These are phyloP conservation scores for Penicillium sp. DNA, from an alignment of 2,329 filamentous ascomycete genomes.

Conservation along the genomic window DNA sequence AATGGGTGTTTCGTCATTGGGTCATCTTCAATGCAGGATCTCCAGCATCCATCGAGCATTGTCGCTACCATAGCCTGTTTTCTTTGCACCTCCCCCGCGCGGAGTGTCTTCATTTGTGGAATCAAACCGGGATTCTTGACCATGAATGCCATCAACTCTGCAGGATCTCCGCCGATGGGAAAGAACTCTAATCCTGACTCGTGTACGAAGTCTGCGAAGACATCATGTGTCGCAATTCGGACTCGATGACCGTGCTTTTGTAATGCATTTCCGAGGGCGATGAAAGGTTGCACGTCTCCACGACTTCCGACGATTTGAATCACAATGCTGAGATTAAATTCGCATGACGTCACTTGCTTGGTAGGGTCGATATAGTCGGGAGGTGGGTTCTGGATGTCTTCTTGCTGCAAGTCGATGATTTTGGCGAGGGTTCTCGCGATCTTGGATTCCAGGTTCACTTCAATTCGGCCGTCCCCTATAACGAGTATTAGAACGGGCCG, in stretches of 20 bases:
- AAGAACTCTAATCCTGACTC: conserved; percentile 57
- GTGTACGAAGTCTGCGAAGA: conserved; percentile 55
- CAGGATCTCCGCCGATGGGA: conserved; percentile 56
- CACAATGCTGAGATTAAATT: conserved; percentile 45
- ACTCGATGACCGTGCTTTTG: conserved; percentile 54
- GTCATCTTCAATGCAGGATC: conserved; percentile 38
- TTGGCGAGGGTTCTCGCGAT: conserved; percentile 23
- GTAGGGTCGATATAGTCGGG: conserved; percentile 28
- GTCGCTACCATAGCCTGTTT: conserved; percentile 35
- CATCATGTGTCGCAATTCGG: conserved; percentile 55
- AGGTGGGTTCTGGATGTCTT: conserved; percentile 13
- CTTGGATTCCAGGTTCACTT: conserved; percentile 24
- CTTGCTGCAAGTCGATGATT: conserved; percentile 21
- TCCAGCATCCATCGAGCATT: conserved; percentile 43
- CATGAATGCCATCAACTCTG: conserved; percentile 53
- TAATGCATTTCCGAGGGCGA: conserved; percentile 54
- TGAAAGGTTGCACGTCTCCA: conserved; percentile 59
- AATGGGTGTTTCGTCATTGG: conserved; percentile 40
- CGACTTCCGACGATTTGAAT: conserved; percentile 58
- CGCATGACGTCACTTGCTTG: background rate
- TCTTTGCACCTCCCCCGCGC: conserved; percentile 34
- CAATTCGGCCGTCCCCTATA: conserved; percentile 22
- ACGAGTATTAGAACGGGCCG: background rate
- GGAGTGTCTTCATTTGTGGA: conserved; percentile 37
- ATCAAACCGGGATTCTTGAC: conserved; percentile 48